These are phyloP conservation scores for Venturia pyrina DNA, from an alignment of 2,329 filamentous ascomycete species.

Conservation along the genomic window DNA sequence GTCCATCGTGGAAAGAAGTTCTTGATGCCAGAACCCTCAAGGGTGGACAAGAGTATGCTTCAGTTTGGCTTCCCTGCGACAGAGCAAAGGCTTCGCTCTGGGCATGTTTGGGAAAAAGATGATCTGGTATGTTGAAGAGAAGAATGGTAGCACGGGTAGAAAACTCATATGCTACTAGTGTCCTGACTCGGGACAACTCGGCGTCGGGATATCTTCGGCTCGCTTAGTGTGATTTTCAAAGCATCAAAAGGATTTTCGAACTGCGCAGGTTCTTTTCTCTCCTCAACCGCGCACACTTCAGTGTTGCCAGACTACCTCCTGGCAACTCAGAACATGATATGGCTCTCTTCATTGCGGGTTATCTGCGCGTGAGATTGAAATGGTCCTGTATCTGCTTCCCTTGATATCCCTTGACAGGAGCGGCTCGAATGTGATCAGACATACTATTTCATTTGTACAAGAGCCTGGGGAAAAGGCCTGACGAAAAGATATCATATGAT, in stretches of 20 bases:
- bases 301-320: background rate
- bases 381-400: conserved; percentile 43
- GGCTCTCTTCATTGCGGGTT: conserved; percentile 19
- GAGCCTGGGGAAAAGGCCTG: too few relatives aligned
- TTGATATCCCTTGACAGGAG: conserved; percentile 37
- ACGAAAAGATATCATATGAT: too few relatives aligned
- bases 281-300: conserved; percentile 20
- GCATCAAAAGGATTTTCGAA: background rate
- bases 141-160: background rate
- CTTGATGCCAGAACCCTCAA: background rate
- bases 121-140: background rate
- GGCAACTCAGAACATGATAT: conserved; percentile 6
- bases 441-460: background rate
- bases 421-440: conserved; percentile 30
- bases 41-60: background rate
- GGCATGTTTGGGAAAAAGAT: background rate
- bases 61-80: background rate
- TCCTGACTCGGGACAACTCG: background rate
- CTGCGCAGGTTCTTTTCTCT: background rate
- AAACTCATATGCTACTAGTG: background rate
- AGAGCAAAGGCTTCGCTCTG: background rate
- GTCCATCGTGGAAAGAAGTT: background rate
- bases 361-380: conserved; percentile 33
- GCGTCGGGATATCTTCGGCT: background rate
- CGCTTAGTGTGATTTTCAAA: too few relatives aligned